These are phyloP conservation scores for Cladosporium austrohemisphaericum DNA, from an alignment of 2,329 filamentous ascomycete species.

Conservation along the genomic window DNA sequence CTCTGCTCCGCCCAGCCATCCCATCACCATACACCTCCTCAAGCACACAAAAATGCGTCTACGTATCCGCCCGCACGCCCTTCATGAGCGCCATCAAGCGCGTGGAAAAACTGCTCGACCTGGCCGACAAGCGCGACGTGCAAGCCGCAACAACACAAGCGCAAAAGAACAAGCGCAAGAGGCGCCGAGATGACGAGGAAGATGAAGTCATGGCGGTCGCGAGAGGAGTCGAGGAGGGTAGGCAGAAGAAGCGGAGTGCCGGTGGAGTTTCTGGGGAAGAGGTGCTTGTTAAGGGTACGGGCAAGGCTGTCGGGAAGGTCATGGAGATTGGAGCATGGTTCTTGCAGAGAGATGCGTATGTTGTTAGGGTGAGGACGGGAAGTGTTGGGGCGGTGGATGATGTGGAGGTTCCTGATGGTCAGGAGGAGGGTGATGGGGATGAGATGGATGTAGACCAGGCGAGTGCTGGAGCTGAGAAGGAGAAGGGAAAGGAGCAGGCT, in stretches of 20 bases:
- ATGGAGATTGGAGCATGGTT: conserved; percentile 63
- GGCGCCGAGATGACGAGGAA: conserved; percentile 12
- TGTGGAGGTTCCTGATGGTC: conserved; percentile 42
- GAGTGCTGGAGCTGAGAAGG: background rate
- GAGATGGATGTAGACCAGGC: conserved; percentile 15
- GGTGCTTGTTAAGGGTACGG: conserved; percentile 62
- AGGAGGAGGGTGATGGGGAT: conserved; percentile 21
- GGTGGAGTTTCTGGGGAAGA: conserved; percentile 41
- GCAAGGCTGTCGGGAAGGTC: conserved; percentile 62
- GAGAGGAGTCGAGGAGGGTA: conserved; percentile 30
- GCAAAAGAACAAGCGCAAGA: conserved; percentile 22
- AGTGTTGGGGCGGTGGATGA: conserved; percentile 67
- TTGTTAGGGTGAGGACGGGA: conserved; percentile 58
- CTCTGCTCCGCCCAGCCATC: conserved; percentile 55
- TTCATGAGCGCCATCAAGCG: conserved; percentile 67
- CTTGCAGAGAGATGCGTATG: conserved; percentile 56
- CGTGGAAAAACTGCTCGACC: conserved; percentile 59
- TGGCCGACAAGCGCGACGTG: conserved; percentile 50
- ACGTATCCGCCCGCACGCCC: conserved; percentile 61
- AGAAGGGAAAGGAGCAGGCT: too few species aligned
- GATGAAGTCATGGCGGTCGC: conserved; percentile 37
- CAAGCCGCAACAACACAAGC: conserved; percentile 37
- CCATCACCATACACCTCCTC: conserved; percentile 52
- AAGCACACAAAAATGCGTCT: conserved; percentile 55
- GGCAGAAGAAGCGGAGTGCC: conserved; percentile 24